Evolutionary conservation across 2,329 filamentous ascomycete species (phyloP).

Genomic region (Diaporthe nobilis): DNA sequence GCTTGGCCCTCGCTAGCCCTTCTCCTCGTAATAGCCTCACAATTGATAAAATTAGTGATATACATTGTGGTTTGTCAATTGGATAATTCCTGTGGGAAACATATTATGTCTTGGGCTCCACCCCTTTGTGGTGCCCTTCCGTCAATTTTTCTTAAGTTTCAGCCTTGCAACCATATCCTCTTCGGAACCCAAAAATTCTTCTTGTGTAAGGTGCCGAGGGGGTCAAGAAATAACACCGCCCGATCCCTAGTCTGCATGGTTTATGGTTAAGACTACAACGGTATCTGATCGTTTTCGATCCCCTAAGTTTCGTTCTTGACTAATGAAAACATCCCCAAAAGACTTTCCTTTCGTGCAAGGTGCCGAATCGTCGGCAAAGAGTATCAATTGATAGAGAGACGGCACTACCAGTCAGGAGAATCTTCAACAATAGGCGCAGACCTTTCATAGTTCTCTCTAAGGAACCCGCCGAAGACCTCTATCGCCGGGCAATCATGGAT

Average conservation of each 20-base stretch:
- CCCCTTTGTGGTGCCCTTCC: neutral
- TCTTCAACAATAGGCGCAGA: too few relatives aligned
- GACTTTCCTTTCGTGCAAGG: too few relatives aligned
- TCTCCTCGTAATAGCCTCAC: too few relatives aligned
- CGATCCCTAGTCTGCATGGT: neutral
- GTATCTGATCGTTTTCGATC: neutral
- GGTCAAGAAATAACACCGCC: slow-evolving; percentile 1
- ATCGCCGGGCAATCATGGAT: neutral
- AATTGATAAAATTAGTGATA: too few relatives aligned
- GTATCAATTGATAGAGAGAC: too few relatives aligned
- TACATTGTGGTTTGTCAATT: too few relatives aligned
- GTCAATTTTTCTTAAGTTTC: neutral
- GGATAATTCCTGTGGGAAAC: too few relatives aligned
- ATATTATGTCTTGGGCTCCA: neutral
- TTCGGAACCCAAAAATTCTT: neutral
- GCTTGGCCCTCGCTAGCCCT: too few relatives aligned
- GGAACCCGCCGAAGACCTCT: neutral
- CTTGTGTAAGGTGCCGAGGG: neutral
- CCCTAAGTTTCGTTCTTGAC: neutral
- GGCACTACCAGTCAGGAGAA: too few relatives aligned
- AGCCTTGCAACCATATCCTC: neutral
- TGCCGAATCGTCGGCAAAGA: neutral
- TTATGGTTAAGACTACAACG: neutral
- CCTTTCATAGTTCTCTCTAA: neutral
- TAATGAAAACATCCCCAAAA: neutral